Percentiles rank a stretch among this genome's conserved stretches.
phyloP scores from a whole-genome alignment of 768 basidiomycete species.

The Krasilnikovozyma curviuscula region DNA sequence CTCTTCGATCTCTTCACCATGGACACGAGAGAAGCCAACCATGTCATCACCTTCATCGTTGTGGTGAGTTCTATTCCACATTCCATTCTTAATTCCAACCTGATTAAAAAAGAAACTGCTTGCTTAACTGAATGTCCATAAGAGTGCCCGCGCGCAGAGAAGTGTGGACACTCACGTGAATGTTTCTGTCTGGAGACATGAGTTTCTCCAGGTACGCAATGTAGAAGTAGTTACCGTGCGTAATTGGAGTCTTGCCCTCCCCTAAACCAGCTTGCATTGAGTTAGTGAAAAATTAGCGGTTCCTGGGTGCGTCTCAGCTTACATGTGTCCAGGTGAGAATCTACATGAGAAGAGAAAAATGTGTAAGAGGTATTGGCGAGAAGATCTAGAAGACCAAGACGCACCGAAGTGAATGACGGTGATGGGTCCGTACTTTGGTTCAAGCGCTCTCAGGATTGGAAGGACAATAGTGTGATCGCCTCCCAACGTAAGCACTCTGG shows the following conservation, averaged over 20 bases:
- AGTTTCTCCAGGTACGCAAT: conserved; percentile 25
- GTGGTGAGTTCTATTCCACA: conserved; percentile 22
- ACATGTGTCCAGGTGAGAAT: too few relatives aligned
- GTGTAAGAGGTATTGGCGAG: too few relatives aligned
- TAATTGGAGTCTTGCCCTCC: too few relatives aligned
- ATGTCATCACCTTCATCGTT: conserved; percentile 23
- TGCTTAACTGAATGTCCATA: conserved; percentile 11
- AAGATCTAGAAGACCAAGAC: too few relatives aligned
- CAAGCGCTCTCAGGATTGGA: conserved; percentile 24
- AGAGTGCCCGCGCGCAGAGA: too few relatives aligned
- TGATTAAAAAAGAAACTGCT: too few relatives aligned
- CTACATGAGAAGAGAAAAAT: too few relatives aligned
- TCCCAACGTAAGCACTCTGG: conserved; percentile 25
- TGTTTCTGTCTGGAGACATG: conserved; percentile 22
- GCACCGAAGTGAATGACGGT: conserved; percentile 27
- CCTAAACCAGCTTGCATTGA: too few relatives aligned
- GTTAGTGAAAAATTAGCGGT: too few relatives aligned
- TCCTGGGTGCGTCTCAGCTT: too few relatives aligned
- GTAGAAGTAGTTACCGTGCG: conserved; percentile 27
- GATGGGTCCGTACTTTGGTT: conserved; percentile 24
- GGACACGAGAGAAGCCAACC: too few relatives aligned
- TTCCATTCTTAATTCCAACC: conserved; percentile 23
- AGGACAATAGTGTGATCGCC: conserved; percentile 25
- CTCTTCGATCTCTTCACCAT: conserved; percentile 27
- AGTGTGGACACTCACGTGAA: conserved; percentile 22